Conservation (phyloP, 768 basidiomycete genomes). For the Trametes sanguinea region DNA sequence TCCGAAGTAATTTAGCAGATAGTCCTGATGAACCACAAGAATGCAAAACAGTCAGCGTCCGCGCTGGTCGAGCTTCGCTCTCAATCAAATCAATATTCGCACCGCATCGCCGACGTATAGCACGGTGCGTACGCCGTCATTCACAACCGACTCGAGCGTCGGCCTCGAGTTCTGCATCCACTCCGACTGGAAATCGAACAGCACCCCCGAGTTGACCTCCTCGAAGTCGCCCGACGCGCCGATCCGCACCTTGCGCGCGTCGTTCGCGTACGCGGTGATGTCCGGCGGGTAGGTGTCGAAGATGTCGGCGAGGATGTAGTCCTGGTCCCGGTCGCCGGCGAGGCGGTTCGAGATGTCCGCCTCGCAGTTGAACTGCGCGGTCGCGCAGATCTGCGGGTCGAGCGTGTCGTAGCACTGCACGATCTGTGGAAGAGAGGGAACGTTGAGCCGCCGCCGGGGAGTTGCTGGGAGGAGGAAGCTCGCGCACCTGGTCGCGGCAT, state of each 20-base stretch:
- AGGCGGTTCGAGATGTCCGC: constrained; percentile 52
- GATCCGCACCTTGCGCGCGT: constrained; percentile 36
- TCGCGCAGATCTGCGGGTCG: constrained; percentile 51
- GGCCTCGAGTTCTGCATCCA: constrained; percentile 55
- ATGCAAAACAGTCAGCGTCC: background rate
- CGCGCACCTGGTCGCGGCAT: constrained; percentile 47
- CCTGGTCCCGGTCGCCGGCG: constrained; percentile 51
- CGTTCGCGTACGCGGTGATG: constrained; percentile 34
- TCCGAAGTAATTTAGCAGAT: constrained; percentile 54
- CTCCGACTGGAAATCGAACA: constrained; percentile 48
- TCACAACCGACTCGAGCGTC: constrained; percentile 55
- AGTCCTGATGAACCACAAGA: constrained; percentile 36
- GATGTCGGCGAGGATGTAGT: constrained; percentile 40
- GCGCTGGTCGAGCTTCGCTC: background rate
- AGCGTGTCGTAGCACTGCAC: constrained; percentile 49
- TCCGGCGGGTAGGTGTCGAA: constrained; percentile 48
- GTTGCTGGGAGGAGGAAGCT: constrained; percentile 26
- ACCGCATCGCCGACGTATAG: constrained; percentile 60
- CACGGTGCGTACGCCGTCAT: constrained; percentile 53
- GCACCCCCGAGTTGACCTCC: constrained; percentile 42
- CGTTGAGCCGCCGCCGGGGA: background rate
- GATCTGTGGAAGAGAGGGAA: constrained; percentile 40
- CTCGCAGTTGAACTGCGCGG: constrained; percentile 60
- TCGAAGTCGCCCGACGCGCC: constrained; percentile 48
- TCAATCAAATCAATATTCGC: background rate